Conservation (phyloP, 2,329 filamentous ascomycete species). For the Dactylellina haptotyla region DNA sequence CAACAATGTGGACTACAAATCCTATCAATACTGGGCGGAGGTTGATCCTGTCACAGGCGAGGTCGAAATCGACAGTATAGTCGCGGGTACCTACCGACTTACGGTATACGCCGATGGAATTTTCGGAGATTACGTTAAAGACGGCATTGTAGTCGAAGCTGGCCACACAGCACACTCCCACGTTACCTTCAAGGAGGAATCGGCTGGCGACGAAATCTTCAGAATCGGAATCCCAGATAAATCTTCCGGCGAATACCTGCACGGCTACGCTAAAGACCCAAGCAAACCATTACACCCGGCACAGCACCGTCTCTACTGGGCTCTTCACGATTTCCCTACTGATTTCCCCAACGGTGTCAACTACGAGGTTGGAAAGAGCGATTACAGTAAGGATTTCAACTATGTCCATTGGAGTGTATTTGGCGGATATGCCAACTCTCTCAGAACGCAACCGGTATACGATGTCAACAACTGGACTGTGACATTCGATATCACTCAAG, state of each 20-base stretch:
- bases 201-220: slow-evolving; percentile 70
- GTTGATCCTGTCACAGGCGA: slow-evolving; percentile 63
- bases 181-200: slow-evolving; percentile 68
- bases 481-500: slow-evolving; percentile 65
- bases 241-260: slow-evolving; percentile 70
- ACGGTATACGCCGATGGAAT: slow-evolving; percentile 72
- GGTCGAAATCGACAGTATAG: slow-evolving; percentile 68
- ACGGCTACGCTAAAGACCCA: slow-evolving; percentile 67
- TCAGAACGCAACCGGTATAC: slow-evolving; percentile 61
- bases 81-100: slow-evolving; percentile 70
- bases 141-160: slow-evolving; percentile 64
- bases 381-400: slow-evolving; percentile 67
- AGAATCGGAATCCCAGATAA: slow-evolving; percentile 73
- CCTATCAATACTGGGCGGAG: slow-evolving; percentile 72
- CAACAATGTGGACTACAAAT: slow-evolving; percentile 67
- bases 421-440: slow-evolving; percentile 68
- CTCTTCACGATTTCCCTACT: slow-evolving; percentile 68
- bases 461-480: slow-evolving; percentile 71
- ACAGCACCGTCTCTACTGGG: slow-evolving; percentile 73
- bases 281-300: slow-evolving; percentile 66
- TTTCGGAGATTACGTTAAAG: slow-evolving; percentile 70
- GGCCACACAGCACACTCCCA: slow-evolving; percentile 62
- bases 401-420: slow-evolving; percentile 75
- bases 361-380: slow-evolving; percentile 68
- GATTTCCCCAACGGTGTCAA: slow-evolving; percentile 71